phyloP scores from a whole-genome alignment of 768 basidiomycete genomes.

The Panus rudis region DNA sequence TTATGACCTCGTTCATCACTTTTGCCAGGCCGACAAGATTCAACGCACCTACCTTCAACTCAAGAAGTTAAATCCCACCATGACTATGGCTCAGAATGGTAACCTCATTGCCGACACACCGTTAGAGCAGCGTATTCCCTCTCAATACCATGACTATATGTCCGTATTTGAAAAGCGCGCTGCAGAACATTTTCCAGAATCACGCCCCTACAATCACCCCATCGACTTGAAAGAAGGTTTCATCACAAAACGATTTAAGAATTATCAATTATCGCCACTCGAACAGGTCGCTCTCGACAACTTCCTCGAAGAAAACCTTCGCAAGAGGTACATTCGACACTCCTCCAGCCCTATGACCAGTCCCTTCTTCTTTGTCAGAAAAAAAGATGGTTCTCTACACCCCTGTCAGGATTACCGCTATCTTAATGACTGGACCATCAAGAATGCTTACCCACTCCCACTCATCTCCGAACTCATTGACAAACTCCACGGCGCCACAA shows the following conservation, averaged over 20 bases:
- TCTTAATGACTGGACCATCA: conserved; percentile 29
- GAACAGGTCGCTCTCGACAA: conserved; percentile 11
- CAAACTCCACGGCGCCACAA: conserved; percentile 10
- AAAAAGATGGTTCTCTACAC: conserved; percentile 22
- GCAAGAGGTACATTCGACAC: conserved; percentile 12
- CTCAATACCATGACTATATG: too few relatives aligned
- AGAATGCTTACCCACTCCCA: conserved; percentile 28
- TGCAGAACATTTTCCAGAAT: conserved; percentile 7
- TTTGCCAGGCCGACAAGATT: too few relatives aligned
- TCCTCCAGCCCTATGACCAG: conserved; percentile 16
- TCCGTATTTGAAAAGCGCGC: conserved; percentile 6
- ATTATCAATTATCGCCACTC: conserved; percentile 12
- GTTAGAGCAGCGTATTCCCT: too few relatives aligned
- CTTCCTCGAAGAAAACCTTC: conserved; percentile 17
- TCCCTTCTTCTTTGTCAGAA: conserved; percentile 25
- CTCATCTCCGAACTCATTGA: conserved; percentile 23
- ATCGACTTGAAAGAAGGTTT: conserved; percentile 11
- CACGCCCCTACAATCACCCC: conserved; percentile 11
- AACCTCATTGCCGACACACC: neutral
- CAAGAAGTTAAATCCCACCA: too few relatives aligned
- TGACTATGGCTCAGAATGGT: too few relatives aligned
- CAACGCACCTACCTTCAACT: too few relatives aligned
- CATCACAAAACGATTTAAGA: conserved; percentile 6
- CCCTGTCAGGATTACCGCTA: conserved; percentile 20
- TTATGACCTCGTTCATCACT: too few relatives aligned